phyloP scores from a whole-genome alignment of 2,329 filamentous ascomycete genomes.

The Lecanoromycetidae sp. region DNA sequence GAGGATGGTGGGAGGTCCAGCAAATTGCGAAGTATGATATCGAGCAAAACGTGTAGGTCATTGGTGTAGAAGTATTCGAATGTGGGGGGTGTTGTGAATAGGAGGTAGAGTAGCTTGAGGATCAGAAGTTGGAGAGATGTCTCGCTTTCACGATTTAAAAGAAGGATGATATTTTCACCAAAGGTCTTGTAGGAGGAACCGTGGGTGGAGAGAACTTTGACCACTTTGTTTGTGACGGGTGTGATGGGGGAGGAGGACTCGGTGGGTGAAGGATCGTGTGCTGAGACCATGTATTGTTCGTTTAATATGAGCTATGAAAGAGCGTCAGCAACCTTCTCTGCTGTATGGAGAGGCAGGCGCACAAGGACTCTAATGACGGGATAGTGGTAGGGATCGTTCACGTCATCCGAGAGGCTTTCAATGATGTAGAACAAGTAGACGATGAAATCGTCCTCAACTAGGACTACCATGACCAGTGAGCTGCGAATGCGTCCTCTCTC shows the following conservation, averaged over 20 bases:
- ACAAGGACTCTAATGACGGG: conserved; percentile 86
- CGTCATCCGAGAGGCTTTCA: conserved; percentile 75
- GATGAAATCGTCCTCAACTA: conserved; percentile 66
- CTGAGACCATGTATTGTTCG: conserved; percentile 89
- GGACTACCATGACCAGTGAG: conserved; percentile 28
- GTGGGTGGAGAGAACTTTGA: conserved; percentile 76
- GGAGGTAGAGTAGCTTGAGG: conserved; percentile 82
- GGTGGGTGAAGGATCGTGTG: conserved; percentile 40
- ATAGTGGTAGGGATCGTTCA: conserved; percentile 88
- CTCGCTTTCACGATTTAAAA: conserved; percentile 87
- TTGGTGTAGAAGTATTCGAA: conserved; percentile 99
- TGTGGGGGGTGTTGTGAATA: conserved; percentile 84
- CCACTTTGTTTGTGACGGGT: conserved; percentile 73
- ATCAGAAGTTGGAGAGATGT: conserved; percentile 93
- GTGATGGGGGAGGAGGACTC: conserved; percentile 20
- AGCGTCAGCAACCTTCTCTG: conserved; percentile 16
- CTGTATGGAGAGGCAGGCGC: conserved; percentile 26
- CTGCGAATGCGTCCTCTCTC: too few species aligned
- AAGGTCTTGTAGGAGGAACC: conserved; percentile 82
- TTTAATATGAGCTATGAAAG: conserved; percentile 69
- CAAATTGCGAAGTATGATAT: conserved; percentile 94
- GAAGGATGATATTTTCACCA: conserved; percentile 90
- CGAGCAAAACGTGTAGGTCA: conserved; percentile 81
- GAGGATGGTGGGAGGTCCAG: conserved; percentile 83
- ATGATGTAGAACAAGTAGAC: conserved; percentile 75